Conservation (phyloP, 768 basidiomycete species). For the Boletus reticulatus region DNA sequence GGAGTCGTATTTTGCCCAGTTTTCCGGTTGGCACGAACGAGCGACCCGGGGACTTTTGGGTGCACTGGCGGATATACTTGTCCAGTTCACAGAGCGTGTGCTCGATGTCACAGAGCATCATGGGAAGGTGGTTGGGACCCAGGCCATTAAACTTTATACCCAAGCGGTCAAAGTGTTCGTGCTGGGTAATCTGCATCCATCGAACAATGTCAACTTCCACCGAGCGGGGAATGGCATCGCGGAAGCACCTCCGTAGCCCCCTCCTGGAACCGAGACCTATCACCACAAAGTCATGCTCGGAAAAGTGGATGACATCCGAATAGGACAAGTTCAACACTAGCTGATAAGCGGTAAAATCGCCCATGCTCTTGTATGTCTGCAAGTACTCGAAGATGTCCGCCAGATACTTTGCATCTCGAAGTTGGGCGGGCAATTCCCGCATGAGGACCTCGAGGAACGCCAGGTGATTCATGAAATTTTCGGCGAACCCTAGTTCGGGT, state of each 20-base stretch:
- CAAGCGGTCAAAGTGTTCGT: slow-evolving; percentile 58
- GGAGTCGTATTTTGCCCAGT: slow-evolving; percentile 35
- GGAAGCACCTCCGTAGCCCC: slow-evolving; percentile 71
- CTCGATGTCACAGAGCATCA: slow-evolving; percentile 72
- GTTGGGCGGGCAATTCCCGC: slow-evolving; percentile 51
- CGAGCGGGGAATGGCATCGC: slow-evolving; percentile 36
- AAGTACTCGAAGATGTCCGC: slow-evolving; percentile 64
- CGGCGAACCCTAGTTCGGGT: slow-evolving; percentile 49
- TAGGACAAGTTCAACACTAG: slow-evolving; percentile 61
- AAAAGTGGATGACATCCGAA: slow-evolving; percentile 55
- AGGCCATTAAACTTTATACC: slow-evolving; percentile 52
- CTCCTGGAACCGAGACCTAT: slow-evolving; percentile 65
- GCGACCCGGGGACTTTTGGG: slow-evolving; percentile 32
- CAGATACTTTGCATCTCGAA: slow-evolving; percentile 51
- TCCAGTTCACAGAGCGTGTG: slow-evolving; percentile 79
- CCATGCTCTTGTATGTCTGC: slow-evolving; percentile 64
- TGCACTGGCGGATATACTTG: slow-evolving; percentile 59
- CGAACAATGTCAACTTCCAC: slow-evolving; percentile 60
- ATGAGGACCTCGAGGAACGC: slow-evolving; percentile 57
- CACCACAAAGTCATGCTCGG: slow-evolving; percentile 66
- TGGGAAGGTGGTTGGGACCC: slow-evolving; percentile 46
- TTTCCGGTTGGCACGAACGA: slow-evolving; percentile 34
- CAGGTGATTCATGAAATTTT: slow-evolving; percentile 59
- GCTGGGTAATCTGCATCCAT: slow-evolving; percentile 61
- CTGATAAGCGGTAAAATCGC: slow-evolving; percentile 72